A percentile compares a stretch with the other conserved stretches of the same genome.
Conservation (phyloP, 192 early-diverging fungal species). For the Nowakowskiella sp. region DNA sequence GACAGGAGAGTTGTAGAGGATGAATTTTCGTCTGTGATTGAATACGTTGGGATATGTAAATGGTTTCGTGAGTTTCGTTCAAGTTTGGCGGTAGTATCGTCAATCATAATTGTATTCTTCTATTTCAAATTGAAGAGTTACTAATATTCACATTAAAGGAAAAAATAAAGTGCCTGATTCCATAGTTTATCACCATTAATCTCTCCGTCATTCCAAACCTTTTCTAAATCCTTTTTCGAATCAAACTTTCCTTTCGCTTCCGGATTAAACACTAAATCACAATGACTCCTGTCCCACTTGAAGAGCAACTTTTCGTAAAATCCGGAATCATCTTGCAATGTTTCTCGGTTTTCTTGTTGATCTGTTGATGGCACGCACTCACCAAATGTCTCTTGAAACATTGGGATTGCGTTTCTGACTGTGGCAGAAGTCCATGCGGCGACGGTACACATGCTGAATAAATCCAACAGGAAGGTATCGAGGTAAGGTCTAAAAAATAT, state of each 20-base stretch:
- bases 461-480: conserved; percentile 24
- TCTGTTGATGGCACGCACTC: conserved; percentile 8
- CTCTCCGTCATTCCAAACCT: conserved; percentile 21
- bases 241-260: conserved; percentile 1
- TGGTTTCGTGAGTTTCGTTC: conserved; percentile 21
- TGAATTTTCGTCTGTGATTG: conserved; percentile 18
- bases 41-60: conserved; percentile 30
- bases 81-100: conserved; percentile 31
- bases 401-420: conserved; percentile 23
- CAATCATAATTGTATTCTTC: conserved; percentile 38
- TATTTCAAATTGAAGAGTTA: conserved; percentile 1
- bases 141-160: no score
- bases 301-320: conserved; percentile 16
- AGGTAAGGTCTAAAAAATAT: conserved; percentile 31
- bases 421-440: conserved; percentile 37
- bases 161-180: conserved; percentile 5
- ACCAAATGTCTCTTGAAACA: conserved; percentile 23
- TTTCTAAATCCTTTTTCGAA: conserved; percentile 26
- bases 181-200: conserved; percentile 9
- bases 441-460: conserved; percentile 26
- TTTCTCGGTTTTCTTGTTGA: no score
- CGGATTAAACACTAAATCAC: conserved; percentile 12
- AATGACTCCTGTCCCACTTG: conserved; percentile 25
- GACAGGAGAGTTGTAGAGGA: conserved; percentile 18
- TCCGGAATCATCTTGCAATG: no score